phyloP scores from a whole-genome alignment of 495 filamentous ascomycete genomes.

The Astrothelium subdiscretum region DNA sequence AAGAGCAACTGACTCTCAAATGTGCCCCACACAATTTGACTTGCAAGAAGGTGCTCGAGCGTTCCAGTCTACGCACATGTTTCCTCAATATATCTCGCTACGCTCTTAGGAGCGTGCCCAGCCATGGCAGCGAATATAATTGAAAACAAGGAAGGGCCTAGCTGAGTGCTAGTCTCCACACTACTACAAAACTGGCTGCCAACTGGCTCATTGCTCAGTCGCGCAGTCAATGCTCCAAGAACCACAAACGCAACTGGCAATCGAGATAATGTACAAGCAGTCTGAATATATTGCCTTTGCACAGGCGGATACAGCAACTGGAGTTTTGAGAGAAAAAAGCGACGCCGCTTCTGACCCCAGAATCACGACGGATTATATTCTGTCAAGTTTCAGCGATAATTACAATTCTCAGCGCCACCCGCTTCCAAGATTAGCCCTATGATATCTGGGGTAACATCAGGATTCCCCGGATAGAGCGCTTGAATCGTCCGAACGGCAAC shows the following conservation, averaged over 20 bases:
- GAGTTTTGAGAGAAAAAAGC: no score
- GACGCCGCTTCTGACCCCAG: no score
- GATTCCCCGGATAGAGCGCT: constrained; percentile 12
- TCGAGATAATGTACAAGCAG: no score
- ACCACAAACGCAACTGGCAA: not conserved
- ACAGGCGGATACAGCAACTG: no score
- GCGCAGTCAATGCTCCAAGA: not conserved
- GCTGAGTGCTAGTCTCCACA: not conserved
- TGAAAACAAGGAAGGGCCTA: not conserved
- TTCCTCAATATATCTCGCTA: not conserved
- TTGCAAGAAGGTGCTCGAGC: not conserved
- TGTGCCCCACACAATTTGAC: not conserved
- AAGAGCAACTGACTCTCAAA: not conserved
- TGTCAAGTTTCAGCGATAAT: no score
- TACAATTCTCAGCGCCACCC: no score
- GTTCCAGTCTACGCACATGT: not conserved
- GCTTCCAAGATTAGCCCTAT: constrained; percentile 9
- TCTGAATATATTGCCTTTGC: no score
- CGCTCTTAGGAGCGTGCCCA: not conserved
- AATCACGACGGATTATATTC: no score
- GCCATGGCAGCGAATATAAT: not conserved
- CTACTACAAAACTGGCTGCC: not conserved
- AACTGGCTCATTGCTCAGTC: not conserved
- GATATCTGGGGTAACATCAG: constrained; percentile 21
- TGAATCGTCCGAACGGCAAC: constrained; percentile 5